Base-by-base conservation (phyloP, 139 green algal genomes). In the Deuterostichococcus epilithicus region DNA sequence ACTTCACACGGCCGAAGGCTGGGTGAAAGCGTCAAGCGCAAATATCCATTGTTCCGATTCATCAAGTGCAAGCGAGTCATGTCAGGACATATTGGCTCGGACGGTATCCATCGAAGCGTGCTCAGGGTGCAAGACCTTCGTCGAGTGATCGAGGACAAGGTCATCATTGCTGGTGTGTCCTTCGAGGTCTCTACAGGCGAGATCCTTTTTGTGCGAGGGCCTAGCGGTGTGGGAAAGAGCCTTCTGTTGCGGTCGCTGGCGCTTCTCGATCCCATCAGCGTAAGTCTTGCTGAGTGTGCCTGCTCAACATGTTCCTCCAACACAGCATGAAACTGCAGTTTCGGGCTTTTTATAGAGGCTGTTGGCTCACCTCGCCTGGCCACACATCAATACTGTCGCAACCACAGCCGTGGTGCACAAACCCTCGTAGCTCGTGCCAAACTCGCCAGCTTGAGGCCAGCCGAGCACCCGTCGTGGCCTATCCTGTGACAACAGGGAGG, bases 171-270 rank as follows among this genome's bases (percentile, higher is more conserved):
- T 0, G 71, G 78, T 59, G 52, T 93, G 39, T 85, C 42, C 38
- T 92, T 94, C 59, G 44, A 37, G 20, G 28, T 93, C 0, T 32
- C 74, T 8, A 45, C 26, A 0, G 87, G 86, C 0, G 84, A 94
- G 25, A 82, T 85, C 0, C 63, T 91, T 0, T 94, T 96, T 36
- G 71, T 96, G 5, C 72, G 76, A 5, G 93, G 93, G 0, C 90
- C 93, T 1, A 87, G 75, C 13, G 92, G 93, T 4, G 85, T 93
- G 13, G 93, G 93, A 34, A 97, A 97, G 75, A 90, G 81, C 30
- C 81, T 96, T 15, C 75, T 97, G 5, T 81, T 97, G 37, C 83
- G 91, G 5, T 58, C 78, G 0, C 25, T 97, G 0, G 92, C 92
- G 0, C 84, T 69, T 26, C 77, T 97, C 0, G 86, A 95, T 47